Conservation (phyloP, 345 rosid species). For the Linum trigynum region DNA sequence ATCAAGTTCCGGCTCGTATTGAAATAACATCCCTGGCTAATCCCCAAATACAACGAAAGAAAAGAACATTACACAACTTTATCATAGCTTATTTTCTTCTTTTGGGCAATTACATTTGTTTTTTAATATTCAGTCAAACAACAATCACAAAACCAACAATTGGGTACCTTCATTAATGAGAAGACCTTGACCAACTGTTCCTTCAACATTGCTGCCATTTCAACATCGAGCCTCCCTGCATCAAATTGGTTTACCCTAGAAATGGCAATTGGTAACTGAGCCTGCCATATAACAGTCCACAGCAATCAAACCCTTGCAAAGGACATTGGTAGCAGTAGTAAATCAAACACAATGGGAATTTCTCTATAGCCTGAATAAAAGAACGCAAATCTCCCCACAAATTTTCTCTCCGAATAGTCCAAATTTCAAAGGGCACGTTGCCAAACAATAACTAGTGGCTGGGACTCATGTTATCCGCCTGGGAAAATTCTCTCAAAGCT, state of each 20-base stretch:
- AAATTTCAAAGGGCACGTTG: no score
- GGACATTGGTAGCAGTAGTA: neutral
- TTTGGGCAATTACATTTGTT: no score
- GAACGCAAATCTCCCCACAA: neutral
- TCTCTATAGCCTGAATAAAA: neutral
- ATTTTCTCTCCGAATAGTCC: no score
- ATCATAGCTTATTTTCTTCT: neutral
- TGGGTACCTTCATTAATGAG: constrained; percentile 75
- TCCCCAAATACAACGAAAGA: constrained; percentile 27
- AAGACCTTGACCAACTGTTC: constrained; percentile 91
- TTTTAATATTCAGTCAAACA: neutral
- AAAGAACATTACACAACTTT: constrained; percentile 9
- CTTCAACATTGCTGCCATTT: constrained; percentile 95
- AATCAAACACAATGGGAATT: neutral
- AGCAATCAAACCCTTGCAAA: neutral
- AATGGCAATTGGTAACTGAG: constrained; percentile 52
- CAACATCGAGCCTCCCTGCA: constrained; percentile 85
- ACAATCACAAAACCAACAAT: neutral
- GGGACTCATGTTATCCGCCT: no score
- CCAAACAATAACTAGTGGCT: no score
- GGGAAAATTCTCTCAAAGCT: no score
- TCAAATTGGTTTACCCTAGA: constrained; percentile 96
- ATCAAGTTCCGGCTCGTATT: constrained; percentile 97
- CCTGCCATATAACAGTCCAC: constrained; percentile 26
- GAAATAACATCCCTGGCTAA: constrained; percentile 99